Conservation (phyloP, 345 rosid species). For the Dimocarpus longan region DNA sequence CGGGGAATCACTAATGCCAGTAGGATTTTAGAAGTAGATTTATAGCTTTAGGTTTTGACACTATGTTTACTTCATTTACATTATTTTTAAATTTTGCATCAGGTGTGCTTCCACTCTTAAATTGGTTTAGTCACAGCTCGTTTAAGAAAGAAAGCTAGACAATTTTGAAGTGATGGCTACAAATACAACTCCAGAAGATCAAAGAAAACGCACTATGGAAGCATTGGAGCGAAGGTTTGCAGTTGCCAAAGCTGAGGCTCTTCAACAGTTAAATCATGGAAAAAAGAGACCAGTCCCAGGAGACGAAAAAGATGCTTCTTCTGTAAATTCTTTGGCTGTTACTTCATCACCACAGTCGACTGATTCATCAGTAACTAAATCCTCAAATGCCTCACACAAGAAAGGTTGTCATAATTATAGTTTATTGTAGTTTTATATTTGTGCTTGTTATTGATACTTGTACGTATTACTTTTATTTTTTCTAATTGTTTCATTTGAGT, state of each 20-base stretch:
- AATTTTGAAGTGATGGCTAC: slow-evolving; percentile 21
- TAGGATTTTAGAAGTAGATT: not conserved
- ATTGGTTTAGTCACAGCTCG: not conserved
- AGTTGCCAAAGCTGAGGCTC: slow-evolving; percentile 56
- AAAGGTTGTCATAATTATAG: slow-evolving; percentile 37
- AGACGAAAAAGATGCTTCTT: slow-evolving; percentile 15
- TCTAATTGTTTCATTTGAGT: not conserved
- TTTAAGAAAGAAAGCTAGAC: not conserved
- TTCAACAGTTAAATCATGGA: slow-evolving; percentile 48
- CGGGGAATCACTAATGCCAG: not conserved
- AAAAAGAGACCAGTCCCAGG: slow-evolving; percentile 26
- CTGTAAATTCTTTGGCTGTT: slow-evolving; percentile 11
- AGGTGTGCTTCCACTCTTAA: not conserved
- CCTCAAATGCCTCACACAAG: slow-evolving; percentile 18
- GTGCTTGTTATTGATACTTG: not conserved
- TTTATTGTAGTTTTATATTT: not conserved
- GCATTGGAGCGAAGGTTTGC: slow-evolving; percentile 65
- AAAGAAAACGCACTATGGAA: slow-evolving; percentile 51
- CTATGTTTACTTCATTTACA: not conserved
- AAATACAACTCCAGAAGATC: slow-evolving; percentile 30
- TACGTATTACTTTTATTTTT: not conserved
- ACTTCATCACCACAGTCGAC: slow-evolving; percentile 21
- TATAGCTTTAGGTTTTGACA: not conserved
- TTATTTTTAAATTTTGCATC: not conserved
- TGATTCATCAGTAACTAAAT: slow-evolving; percentile 28